phyloP scores from a whole-genome alignment of 441 rosid genomes.

The Populus hybrid region DNA sequence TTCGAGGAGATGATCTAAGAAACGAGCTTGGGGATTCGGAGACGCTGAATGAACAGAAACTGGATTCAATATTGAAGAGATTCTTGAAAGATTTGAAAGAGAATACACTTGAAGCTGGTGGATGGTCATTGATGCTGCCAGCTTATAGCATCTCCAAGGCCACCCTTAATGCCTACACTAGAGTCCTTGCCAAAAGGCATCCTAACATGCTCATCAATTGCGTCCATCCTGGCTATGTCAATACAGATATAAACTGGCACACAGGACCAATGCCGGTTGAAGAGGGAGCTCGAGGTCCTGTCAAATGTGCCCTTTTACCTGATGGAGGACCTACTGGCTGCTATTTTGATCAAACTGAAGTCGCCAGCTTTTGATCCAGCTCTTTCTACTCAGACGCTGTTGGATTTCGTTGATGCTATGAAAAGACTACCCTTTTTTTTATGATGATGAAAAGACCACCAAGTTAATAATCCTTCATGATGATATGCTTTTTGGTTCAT shows the following conservation, averaged over 20 bases:
- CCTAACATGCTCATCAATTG: slow-evolving; percentile 43
- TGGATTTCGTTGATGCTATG: neutral
- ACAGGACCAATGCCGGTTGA: slow-evolving; percentile 37
- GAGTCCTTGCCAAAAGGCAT: slow-evolving; percentile 44
- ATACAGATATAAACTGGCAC: slow-evolving; percentile 41
- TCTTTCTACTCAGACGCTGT: neutral
- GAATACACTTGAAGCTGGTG: slow-evolving; percentile 39
- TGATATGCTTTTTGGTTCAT: neutral
- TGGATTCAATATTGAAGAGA: slow-evolving; percentile 32
- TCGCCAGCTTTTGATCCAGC: slow-evolving; percentile 36
- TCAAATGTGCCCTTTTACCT: slow-evolving; percentile 50
- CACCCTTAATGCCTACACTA: slow-evolving; percentile 50
- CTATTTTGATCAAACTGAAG: slow-evolving; percentile 46
- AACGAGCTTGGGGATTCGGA: slow-evolving; percentile 40
- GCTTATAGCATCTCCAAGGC: slow-evolving; percentile 54
- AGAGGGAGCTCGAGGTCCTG: slow-evolving; percentile 50
- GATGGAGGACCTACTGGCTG: slow-evolving; percentile 45
- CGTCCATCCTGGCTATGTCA: slow-evolving; percentile 42
- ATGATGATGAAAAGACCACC: no score
- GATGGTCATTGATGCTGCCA: slow-evolving; percentile 53
- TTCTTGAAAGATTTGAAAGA: slow-evolving; percentile 41
- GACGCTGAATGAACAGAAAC: slow-evolving; percentile 36
- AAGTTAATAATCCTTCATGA: neutral
- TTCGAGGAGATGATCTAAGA: slow-evolving; percentile 29
- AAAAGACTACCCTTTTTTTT: neutral